These are phyloP conservation scores for Apiospora kogelbergensis DNA, from an alignment of 2,329 filamentous ascomycete species.

Conservation along the genomic window DNA sequence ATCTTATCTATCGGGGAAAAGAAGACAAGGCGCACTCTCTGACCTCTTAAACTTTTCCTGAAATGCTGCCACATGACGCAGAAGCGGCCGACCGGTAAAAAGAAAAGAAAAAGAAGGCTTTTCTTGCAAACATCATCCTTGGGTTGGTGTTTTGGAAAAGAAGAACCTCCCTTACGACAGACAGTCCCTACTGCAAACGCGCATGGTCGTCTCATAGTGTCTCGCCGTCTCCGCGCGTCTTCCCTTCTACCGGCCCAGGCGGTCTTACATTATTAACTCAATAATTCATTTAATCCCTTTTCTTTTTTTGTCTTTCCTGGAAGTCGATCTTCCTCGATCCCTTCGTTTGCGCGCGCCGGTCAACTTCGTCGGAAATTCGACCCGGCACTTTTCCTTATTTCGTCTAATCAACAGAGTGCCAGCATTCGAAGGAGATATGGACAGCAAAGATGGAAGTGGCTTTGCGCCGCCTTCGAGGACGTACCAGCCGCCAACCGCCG, in stretches of 20 bases:
- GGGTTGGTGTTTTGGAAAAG: neutral
- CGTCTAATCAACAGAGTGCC: neutral
- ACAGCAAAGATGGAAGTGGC: neutral
- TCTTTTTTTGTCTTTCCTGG: constrained; percentile 27
- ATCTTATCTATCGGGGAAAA: too few species aligned
- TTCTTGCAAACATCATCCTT: neutral
- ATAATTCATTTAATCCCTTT: constrained; percentile 15
- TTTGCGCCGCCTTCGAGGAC: neutral
- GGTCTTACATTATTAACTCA: neutral
- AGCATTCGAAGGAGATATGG: neutral
- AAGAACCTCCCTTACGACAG: neutral
- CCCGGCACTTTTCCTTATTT: constrained; percentile 12
- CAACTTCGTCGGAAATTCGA: neutral
- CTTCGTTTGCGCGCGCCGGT: constrained; percentile 26
- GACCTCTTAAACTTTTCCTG: neutral
- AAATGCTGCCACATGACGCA: neutral
- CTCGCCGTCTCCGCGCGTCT: constrained; percentile 8
- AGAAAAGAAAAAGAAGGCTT: neutral
- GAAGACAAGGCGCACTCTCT: neutral
- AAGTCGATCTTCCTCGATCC: constrained; percentile 29
- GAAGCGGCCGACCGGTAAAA: constrained; percentile 3
- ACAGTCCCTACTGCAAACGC: neutral
- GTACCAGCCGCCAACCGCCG: neutral
- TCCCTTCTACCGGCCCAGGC: constrained; percentile 9
- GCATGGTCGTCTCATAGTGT: constrained; percentile 15